These are phyloP conservation scores for Ensete glaucum DNA, from an alignment of 176 grass and related monocot genomes.

Conservation along the genomic window DNA sequence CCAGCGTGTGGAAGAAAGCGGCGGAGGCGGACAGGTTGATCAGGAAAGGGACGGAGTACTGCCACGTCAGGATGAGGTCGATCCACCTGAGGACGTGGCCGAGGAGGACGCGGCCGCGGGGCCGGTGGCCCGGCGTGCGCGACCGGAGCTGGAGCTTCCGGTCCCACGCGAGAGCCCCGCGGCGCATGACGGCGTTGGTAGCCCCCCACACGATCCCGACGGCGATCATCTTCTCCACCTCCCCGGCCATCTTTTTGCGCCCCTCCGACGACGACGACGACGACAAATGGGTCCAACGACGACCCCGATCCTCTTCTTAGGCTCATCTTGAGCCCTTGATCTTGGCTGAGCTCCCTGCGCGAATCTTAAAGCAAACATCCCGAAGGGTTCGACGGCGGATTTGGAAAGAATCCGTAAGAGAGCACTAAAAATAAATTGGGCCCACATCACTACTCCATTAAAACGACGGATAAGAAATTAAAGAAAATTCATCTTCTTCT, in stretches of 20 bases:
- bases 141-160: slow-evolving; percentile 27
- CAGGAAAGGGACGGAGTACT: slow-evolving; percentile 64
- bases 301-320: background rate
- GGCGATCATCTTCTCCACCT: slow-evolving; percentile 57
- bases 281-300: background rate
- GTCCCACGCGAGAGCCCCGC: slow-evolving; percentile 60
- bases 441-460: no score
- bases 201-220: slow-evolving; percentile 73
- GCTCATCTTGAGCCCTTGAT: background rate
- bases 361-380: background rate
- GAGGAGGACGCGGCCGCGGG: slow-evolving; percentile 5
- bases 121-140: background rate
- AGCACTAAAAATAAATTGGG: no score
- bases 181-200: slow-evolving; percentile 82
- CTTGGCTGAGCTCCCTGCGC: background rate
- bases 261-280: background rate
- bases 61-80: slow-evolving; percentile 64
- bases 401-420: no score
- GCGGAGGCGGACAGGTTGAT: slow-evolving; percentile 71
- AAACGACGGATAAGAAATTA: no score
- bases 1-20: slow-evolving; percentile 72
- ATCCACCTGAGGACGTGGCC: slow-evolving; percentile 25
- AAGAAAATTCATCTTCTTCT: no score
- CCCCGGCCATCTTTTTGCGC: slow-evolving; percentile 1
- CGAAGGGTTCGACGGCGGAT: background rate